These are phyloP conservation scores for Clarireedia sp. DNA, from an alignment of 2,329 filamentous ascomycete species.

Conservation along the genomic window DNA sequence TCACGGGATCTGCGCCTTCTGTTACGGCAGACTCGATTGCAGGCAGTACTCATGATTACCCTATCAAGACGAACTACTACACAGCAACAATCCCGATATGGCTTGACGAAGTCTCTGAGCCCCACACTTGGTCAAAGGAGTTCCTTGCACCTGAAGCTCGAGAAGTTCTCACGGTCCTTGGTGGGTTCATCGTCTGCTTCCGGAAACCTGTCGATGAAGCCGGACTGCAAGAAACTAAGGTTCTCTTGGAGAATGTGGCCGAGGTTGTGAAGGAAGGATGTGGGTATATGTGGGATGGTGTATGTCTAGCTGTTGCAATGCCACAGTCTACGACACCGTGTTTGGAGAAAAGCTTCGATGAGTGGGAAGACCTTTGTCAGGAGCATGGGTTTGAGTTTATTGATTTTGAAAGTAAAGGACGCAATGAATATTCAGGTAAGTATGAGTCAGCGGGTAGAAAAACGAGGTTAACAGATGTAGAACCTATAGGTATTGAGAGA, in stretches of 20 bases:
- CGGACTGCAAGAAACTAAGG: slow-evolving; percentile 24
- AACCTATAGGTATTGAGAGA: slow-evolving; percentile 51
- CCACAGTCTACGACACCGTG: slow-evolving; percentile 24
- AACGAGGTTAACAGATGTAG: slow-evolving; percentile 30
- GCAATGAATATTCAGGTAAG: slow-evolving; percentile 53
- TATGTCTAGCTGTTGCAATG: slow-evolving; percentile 51
- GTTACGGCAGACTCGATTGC: slow-evolving; percentile 36
- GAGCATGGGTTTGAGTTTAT: slow-evolving; percentile 56
- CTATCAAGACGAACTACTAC: slow-evolving; percentile 54
- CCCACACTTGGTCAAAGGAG: slow-evolving; percentile 42
- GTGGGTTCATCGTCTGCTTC: slow-evolving; percentile 50
- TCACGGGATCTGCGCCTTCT: slow-evolving; percentile 39
- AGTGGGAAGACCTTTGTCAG: slow-evolving; percentile 54
- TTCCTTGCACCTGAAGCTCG: slow-evolving; percentile 54
- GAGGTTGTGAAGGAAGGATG: slow-evolving; percentile 48
- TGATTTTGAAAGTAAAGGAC: slow-evolving; percentile 38
- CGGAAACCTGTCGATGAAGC: slow-evolving; percentile 31
- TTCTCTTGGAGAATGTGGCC: slow-evolving; percentile 44
- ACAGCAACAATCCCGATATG: slow-evolving; percentile 53
- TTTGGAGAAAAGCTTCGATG: slow-evolving; percentile 36
- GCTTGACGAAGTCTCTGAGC: slow-evolving; percentile 50
- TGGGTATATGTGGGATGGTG: slow-evolving; percentile 57
- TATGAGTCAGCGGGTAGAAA: neutral
- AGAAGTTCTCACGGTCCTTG: slow-evolving; percentile 55
- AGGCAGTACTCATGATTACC: slow-evolving; percentile 49